Base-by-base conservation (phyloP, 164 flowering plant species). In the Echeveria elegans region DNA sequence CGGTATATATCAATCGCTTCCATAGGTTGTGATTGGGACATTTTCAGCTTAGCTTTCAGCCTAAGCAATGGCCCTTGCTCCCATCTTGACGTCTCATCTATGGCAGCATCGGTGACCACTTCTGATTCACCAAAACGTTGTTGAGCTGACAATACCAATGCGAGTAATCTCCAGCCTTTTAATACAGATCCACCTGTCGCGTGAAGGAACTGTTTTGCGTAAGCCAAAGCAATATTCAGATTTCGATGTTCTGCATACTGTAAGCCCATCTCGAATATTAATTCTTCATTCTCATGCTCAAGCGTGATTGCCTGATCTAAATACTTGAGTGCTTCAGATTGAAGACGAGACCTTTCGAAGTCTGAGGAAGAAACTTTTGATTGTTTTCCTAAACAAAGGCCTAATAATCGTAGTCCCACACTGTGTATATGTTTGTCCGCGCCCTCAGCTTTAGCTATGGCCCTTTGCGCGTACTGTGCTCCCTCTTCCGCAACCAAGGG, bases 201-300 rank as follows among this genome's bases (percentile, higher is more conserved):
- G 71, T 79, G 80, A 77, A 94, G 18, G 30, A 88, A 76, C 79
- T 81, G 75, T 74, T 83, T 91, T 65, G 92, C 93, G 75, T 87
- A 83, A 70, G 77, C 66, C 69, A 88, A 85, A 11, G 99, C 97
- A 56, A 61, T 41, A 72, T 89, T 93, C 78, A 94, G 77, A 72
- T 88, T 94, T 68, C 97, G 83, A 71, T 85, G 92, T 75, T 89
- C 93, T 47, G 98, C 97, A 79, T 85, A 77, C 74, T 89, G 95
- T 4, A 94, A 71, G 69, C 86, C 74, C 66, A 94, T 85, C 68
- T 80, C 77, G 74, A 71, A 88, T 0, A 94, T 37, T 38, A 88
- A 69, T 43, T 68, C 72, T 66, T 84, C 83, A 68, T 41, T 75
- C 60, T 73, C 86, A 52, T 18, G 70, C 73, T 78, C 81, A 32